Evolutionary conservation across 1,284 basidiomycete genomes (phyloP).

Genomic region (Sanghuangporus sanghuang): DNA sequence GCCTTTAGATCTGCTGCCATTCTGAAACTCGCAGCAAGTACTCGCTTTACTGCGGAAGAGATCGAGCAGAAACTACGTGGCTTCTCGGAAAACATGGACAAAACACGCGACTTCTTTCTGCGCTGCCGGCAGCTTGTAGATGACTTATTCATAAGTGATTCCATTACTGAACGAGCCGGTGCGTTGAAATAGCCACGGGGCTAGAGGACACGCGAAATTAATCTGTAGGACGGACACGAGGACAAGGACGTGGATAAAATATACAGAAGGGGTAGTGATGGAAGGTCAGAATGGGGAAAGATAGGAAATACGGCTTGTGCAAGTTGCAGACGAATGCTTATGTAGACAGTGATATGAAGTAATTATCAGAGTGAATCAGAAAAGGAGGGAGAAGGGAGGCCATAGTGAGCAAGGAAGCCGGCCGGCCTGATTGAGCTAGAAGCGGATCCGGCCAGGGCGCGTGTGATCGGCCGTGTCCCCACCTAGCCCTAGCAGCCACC

Average conservation of each 20-base stretch:
- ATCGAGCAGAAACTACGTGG: slow-evolving; percentile 7
- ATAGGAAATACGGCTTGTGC: not conserved
- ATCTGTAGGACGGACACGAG: not conserved
- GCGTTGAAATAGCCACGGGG: not conserved
- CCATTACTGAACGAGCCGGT: not conserved
- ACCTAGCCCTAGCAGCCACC: not conserved
- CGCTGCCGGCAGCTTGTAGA: slow-evolving; percentile 9
- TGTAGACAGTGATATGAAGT: not conserved
- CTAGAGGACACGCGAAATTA: not conserved
- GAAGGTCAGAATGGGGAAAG: not conserved
- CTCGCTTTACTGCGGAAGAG: slow-evolving; percentile 8
- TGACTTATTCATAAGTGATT: not conserved
- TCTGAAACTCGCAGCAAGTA: slow-evolving; percentile 1
- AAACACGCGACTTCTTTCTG: slow-evolving; percentile 9
- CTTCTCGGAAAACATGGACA: slow-evolving; percentile 7
- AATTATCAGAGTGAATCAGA: not conserved
- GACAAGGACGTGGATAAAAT: not conserved
- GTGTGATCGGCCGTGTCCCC: not conserved
- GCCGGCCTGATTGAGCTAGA: not conserved
- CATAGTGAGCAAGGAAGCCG: not conserved
- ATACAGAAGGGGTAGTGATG: not conserved
- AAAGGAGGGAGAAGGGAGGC: not conserved
- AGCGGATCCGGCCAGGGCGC: not conserved
- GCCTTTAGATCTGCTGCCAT: not conserved
- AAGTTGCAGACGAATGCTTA: not conserved